Conservation (phyloP, 306 rosid genomes). For the Rubus parviflorus region DNA sequence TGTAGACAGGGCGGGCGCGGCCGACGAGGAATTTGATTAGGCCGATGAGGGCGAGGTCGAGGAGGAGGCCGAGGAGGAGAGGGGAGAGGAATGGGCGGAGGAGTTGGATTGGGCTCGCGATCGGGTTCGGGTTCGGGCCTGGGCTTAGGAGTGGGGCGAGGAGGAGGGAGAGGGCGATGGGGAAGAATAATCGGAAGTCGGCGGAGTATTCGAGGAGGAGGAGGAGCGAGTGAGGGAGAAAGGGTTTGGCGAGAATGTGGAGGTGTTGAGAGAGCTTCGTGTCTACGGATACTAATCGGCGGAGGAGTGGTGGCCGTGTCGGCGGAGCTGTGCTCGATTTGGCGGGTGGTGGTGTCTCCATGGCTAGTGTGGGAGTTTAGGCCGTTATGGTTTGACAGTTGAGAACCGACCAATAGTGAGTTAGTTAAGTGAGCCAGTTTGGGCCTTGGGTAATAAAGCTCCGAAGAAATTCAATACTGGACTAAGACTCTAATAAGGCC, state of each 20-base stretch:
- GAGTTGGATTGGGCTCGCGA: constrained; percentile 28
- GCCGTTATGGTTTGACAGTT: not conserved
- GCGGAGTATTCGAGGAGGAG: constrained; percentile 27
- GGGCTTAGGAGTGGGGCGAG: not conserved
- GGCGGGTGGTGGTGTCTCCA: constrained; percentile 12
- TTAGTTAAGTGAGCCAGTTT: not conserved
- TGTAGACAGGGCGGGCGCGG: constrained; percentile 66
- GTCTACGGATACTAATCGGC: constrained; percentile 40
- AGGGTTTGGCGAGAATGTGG: constrained; percentile 38
- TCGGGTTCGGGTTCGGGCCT: constrained; percentile 23
- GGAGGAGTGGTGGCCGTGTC: constrained; percentile 28
- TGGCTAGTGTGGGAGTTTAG: not conserved
- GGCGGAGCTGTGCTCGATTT: constrained; percentile 6
- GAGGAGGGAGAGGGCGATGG: constrained; percentile 36
- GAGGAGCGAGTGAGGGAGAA: constrained; percentile 42
- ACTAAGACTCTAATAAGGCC: not conserved
- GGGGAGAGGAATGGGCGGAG: constrained; percentile 45
- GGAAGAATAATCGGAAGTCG: constrained; percentile 19
- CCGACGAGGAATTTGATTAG: constrained; percentile 54
- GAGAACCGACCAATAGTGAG: not conserved
- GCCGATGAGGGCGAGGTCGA: constrained; percentile 56
- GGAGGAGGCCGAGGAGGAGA: constrained; percentile 63
- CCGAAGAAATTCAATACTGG: not conserved
- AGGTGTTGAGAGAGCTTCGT: constrained; percentile 37
- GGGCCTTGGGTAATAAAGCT: constrained; percentile 1